Base-by-base conservation (phyloP, 2,329 filamentous ascomycete species). In the Penicillium sp. region DNA sequence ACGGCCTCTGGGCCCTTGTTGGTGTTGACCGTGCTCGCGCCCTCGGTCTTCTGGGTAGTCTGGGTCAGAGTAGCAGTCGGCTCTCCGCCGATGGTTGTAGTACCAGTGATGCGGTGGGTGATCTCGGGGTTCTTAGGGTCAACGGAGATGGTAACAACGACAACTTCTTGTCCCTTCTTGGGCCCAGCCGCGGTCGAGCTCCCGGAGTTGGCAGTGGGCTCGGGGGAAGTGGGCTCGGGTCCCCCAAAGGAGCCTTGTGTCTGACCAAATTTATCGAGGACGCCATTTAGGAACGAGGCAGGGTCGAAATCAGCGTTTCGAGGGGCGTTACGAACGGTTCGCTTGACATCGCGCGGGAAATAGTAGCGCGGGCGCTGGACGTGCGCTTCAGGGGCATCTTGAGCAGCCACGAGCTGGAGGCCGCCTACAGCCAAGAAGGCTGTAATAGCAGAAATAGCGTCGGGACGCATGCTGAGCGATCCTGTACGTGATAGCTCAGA, bases 311-410 rank as follows among this genome's bases (percentile, higher is more conserved):
- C 31, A 16, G 42, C 27, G 39, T 29, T 45, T 16, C 45, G 29
- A 31, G 25, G 48, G 34, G 34, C 31, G 27, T 50, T 56, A 33
- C 38, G 50, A 29, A 60, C 35, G 11, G 44, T 52, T 39, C 64
- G 59, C 56, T 66, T 69, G 41, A 70, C 50, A n/a, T 66, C 62
- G 28, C 61, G 64, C 10, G 65, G 61, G 44, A 67, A 61, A 40
- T 69, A 68, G 55, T 64, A 68, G 28, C 64, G 67, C 31, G 69
- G 70, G 34, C 62, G 65, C 38, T 67, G 56, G 14, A 61, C 59
- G 43, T 61, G 58, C 10, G 58, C 57, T 42, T 57, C 51, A 13
- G 57, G 45, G 6, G 55, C 52, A 30, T 63, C 61, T 41, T 64
- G 55, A 29, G 69, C 69, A 41, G 62, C 56, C 49, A 65, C 66